phyloP scores from a whole-genome alignment of 1,284 basidiomycete species.

The Papiliotrema fonsecae region DNA sequence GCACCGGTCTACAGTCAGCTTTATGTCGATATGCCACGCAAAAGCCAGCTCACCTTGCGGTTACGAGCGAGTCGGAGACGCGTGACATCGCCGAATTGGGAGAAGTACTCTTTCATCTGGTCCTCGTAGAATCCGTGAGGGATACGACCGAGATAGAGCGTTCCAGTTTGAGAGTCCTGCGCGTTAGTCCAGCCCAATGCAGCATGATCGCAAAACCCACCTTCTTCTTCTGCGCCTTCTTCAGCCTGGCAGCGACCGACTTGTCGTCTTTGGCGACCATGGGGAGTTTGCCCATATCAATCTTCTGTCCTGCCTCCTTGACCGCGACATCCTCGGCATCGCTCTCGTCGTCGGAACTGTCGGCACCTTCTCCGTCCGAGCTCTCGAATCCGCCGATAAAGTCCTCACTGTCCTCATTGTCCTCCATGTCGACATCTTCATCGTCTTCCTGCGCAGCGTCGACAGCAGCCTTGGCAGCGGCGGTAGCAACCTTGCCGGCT shows the following conservation, averaged over 20 bases:
- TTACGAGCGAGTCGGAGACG: conserved; percentile 87
- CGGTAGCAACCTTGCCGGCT: conserved; percentile 22
- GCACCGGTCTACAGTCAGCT: conserved; percentile 66
- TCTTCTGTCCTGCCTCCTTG: conserved; percentile 33
- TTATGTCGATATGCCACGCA: neutral
- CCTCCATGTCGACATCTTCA: conserved; percentile 19
- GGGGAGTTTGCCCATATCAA: conserved; percentile 69
- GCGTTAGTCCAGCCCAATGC: neutral
- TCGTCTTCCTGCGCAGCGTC: conserved; percentile 21
- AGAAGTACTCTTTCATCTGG: conserved; percentile 86
- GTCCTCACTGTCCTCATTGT: conserved; percentile 39
- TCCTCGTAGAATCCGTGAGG: conserved; percentile 98
- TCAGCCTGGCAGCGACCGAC: conserved; percentile 70
- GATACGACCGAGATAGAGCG: conserved; percentile 82
- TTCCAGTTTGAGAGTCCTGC: conserved; percentile 61
- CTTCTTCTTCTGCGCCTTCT: conserved; percentile 71
- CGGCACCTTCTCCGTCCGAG: conserved; percentile 56
- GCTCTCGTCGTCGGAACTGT: conserved; percentile 75
- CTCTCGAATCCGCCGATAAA: conserved; percentile 61
- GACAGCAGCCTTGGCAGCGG: conserved; percentile 18
- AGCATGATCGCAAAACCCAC: conserved; percentile 51
- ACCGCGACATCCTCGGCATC: conserved; percentile 54
- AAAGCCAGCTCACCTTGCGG: conserved; percentile 62
- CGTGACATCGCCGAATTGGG: conserved; percentile 88
- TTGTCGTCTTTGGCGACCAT: conserved; percentile 80